These are phyloP conservation scores for Mallotus repandus DNA, from an alignment of 441 rosid genomes.

Conservation along the genomic window DNA sequence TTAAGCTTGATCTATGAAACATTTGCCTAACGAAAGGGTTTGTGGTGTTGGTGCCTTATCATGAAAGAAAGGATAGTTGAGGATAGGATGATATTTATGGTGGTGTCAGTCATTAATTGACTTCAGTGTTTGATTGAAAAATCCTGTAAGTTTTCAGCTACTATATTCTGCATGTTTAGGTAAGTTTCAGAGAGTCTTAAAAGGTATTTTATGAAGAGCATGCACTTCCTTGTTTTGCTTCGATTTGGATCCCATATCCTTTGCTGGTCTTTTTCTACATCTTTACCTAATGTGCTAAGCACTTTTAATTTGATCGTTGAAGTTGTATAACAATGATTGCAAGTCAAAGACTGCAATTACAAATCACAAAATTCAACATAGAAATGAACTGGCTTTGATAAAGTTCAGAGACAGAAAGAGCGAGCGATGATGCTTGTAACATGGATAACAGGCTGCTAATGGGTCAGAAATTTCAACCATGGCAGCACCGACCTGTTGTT, in stretches of 20 bases:
- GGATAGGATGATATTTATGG: background rate
- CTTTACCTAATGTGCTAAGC: background rate
- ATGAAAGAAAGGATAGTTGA: background rate
- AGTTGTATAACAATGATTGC: too few relatives aligned
- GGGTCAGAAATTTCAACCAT: background rate
- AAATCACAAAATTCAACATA: background rate
- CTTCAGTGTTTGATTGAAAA: background rate
- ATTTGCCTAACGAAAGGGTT: background rate
- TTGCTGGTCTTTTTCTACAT: background rate
- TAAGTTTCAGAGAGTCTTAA: background rate
- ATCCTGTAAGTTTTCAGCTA: background rate
- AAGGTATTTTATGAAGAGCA: background rate
- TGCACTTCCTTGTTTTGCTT: too few relatives aligned
- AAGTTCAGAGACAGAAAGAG: background rate
- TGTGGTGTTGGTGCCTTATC: background rate
- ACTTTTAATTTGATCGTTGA: background rate
- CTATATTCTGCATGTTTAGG: background rate
- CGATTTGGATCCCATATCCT: background rate
- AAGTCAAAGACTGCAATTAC: background rate
- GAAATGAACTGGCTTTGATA: background rate
- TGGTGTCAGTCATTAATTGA: background rate
- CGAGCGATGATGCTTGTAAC: background rate
- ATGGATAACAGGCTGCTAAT: background rate
- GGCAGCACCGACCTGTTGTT: slow-evolving; percentile 16
- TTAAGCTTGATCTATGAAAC: background rate